Evolutionary conservation across 2,329 filamentous ascomycete genomes (phyloP).

Genomic region (Coniochaeta hoffmannii): DNA sequence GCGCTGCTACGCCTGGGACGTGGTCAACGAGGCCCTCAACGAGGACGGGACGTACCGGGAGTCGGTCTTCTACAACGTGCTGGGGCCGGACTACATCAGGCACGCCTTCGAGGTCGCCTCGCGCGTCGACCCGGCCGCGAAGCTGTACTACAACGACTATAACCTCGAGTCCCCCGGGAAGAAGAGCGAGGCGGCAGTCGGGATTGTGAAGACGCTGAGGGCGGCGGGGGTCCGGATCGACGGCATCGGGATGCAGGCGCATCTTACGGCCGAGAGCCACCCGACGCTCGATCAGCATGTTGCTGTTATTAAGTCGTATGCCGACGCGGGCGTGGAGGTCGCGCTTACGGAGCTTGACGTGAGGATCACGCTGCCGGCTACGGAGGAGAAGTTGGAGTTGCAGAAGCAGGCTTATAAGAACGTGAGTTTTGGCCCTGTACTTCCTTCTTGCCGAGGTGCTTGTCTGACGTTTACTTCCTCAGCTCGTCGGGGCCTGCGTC

Average conservation of each 20-base stretch:
- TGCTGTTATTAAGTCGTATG: conserved; percentile 39
- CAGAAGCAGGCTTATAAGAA: conserved; percentile 38
- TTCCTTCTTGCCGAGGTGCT: background rate
- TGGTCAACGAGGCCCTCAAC: conserved; percentile 50
- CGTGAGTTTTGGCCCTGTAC: conserved; percentile 4
- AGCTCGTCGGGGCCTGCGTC: conserved; percentile 21
- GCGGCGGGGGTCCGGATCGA: conserved; percentile 45
- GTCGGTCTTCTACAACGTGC: conserved; percentile 39
- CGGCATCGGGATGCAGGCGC: conserved; percentile 53
- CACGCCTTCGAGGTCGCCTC: conserved; percentile 43
- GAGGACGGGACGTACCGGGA: conserved; percentile 43
- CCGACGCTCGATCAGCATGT: conserved; percentile 36
- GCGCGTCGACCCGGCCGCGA: conserved; percentile 38
- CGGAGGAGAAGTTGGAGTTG: conserved; percentile 29
- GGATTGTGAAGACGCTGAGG: conserved; percentile 36
- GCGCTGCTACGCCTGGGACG: conserved; percentile 48
- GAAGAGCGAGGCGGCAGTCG: conserved; percentile 35
- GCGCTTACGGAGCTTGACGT: conserved; percentile 56
- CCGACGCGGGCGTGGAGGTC: conserved; percentile 42
- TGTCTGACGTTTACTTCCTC: background rate
- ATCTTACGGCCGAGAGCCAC: conserved; percentile 45
- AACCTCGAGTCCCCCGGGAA: conserved; percentile 42
- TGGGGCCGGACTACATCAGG: conserved; percentile 45
- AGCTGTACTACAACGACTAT: conserved; percentile 56
- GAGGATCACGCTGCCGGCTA: conserved; percentile 30